Evolutionary conservation across 176 grass and related monocot genomes (phyloP).

Genomic region (Calamus simplicifolius): DNA sequence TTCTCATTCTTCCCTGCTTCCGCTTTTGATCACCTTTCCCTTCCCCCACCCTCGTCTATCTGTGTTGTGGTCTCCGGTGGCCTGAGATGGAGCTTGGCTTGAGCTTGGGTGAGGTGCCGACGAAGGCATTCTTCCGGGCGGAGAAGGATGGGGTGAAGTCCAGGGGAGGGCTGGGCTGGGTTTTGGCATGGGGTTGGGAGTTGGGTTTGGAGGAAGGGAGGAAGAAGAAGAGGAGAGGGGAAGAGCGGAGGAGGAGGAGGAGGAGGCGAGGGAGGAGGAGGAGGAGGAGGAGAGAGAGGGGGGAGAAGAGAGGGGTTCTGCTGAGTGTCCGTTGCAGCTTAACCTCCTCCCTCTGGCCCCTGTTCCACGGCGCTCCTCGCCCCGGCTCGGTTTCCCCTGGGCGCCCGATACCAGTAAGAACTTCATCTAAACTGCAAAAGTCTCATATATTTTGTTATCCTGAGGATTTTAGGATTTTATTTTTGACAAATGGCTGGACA

Average conservation of each 20-base stretch:
- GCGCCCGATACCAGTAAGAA: too few species aligned
- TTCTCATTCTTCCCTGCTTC: too few species aligned
- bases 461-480: too few species aligned
- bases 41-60: neutral
- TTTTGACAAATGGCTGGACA: too few species aligned
- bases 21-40: neutral
- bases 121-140: too few species aligned
- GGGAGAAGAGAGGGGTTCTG: slow-evolving; percentile 8
- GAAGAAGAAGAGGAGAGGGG: slow-evolving; percentile 15
- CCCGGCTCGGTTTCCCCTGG: too few species aligned
- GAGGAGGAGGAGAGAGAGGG: slow-evolving; percentile 5
- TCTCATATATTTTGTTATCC: too few species aligned
- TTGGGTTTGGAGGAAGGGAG: slow-evolving; percentile 21
- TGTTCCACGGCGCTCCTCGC: too few species aligned
- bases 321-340: slow-evolving; percentile 42
- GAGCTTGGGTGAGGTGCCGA: slow-evolving; percentile 32
- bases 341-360: slow-evolving; percentile 32
- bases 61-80: neutral
- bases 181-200: too few species aligned
- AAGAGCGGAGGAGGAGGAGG: neutral
- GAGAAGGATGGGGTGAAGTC: too few species aligned
- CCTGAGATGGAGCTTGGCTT: slow-evolving; percentile 62
- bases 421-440: too few species aligned
- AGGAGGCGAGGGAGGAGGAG: neutral
- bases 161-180: too few species aligned